These are phyloP conservation scores for Neofusicoccum sp. DNA, from an alignment of 2,329 filamentous ascomycete genomes.

Conservation along the genomic window DNA sequence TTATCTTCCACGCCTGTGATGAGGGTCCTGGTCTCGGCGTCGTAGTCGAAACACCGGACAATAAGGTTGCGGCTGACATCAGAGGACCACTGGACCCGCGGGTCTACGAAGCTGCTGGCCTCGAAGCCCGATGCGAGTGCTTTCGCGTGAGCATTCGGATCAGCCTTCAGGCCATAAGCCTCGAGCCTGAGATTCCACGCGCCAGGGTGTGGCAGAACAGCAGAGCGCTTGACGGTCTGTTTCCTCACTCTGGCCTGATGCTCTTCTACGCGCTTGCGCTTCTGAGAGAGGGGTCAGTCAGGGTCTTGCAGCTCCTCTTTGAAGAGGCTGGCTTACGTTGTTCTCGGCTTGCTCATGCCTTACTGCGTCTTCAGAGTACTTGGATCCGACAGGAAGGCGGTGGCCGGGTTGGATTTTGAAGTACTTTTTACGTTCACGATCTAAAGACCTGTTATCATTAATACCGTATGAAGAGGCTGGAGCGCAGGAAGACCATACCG, in stretches of 20 bases:
- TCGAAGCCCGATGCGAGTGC: constrained; percentile 2
- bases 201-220: not conserved
- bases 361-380: constrained; percentile 42
- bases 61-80: not conserved
- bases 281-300: not conserved
- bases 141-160: constrained; percentile 11
- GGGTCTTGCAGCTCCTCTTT: not conserved
- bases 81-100: not conserved
- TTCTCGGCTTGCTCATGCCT: constrained; percentile 27
- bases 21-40: constrained; percentile 2
- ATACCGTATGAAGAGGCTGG: not conserved
- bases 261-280: constrained; percentile 9
- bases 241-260: not conserved
- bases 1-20: constrained; percentile 4
- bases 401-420: constrained; percentile 46
- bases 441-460: constrained; percentile 23
- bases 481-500: constrained; percentile 25
- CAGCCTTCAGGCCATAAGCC: constrained; percentile 2
- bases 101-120: constrained; percentile 1
- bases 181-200: constrained; percentile 13
- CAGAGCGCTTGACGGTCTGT: constrained; percentile 12
- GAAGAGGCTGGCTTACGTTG: not conserved
- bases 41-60: constrained; percentile 15
- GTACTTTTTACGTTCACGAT: constrained; percentile 50
- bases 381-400: constrained; percentile 32